phyloP scores from a whole-genome alignment of 768 basidiomycete genomes.

The Tylopilus cervinicoccineus region DNA sequence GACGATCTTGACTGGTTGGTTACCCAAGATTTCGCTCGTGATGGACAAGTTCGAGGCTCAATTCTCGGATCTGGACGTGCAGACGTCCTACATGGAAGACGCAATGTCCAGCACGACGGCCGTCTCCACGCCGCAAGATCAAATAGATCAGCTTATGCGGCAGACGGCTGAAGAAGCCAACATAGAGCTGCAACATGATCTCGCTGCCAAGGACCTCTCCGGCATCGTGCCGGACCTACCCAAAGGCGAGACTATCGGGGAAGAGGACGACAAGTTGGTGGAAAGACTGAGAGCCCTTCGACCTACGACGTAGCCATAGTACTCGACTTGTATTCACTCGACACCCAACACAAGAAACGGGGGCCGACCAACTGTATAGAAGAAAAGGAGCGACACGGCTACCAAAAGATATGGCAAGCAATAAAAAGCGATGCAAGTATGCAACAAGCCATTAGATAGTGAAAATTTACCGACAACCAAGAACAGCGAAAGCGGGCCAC shows the following conservation, averaged over 20 bases:
- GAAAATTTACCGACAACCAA: constrained; percentile 26
- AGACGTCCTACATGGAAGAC: constrained; percentile 97
- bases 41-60: constrained; percentile 99
- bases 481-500: constrained; percentile 3
- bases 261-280: constrained; percentile 80
- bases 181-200: constrained; percentile 90
- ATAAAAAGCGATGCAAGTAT: constrained; percentile 20
- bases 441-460: constrained; percentile 18
- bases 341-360: constrained; percentile 1
- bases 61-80: constrained; percentile 95
- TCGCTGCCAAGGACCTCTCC: constrained; percentile 60
- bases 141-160: constrained; percentile 87
- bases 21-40: constrained; percentile 82
- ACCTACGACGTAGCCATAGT: constrained; percentile 53
- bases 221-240: constrained; percentile 53
- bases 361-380: constrained; percentile 1
- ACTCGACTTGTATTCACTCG: neutral
- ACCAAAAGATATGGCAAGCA: constrained; percentile 10
- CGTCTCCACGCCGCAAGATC: constrained; percentile 92
- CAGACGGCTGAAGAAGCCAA: constrained; percentile 97
- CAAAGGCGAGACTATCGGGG: constrained; percentile 51
- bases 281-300: constrained; percentile 86
- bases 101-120: constrained; percentile 93
- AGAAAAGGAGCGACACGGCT: constrained; percentile 15
- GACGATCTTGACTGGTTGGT: no score